phyloP scores from a whole-genome alignment of 768 basidiomycete genomes.

The Xanthoconium stramineum region DNA sequence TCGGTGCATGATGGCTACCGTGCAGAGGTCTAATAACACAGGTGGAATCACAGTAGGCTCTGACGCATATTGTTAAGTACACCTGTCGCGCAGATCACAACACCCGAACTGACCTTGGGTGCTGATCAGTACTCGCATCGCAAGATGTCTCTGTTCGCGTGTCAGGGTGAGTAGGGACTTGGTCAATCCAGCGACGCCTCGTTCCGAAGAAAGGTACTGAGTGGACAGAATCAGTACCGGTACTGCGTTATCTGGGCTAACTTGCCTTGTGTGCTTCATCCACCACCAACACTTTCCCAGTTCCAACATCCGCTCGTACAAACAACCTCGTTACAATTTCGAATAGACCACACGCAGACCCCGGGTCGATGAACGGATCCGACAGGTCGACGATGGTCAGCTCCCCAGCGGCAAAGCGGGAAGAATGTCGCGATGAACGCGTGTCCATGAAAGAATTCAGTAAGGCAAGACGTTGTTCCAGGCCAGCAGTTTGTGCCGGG shows the following conservation, averaged over 20 bases:
- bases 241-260: neutral
- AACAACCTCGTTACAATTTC: constrained; percentile 64
- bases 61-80: constrained; percentile 22
- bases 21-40: constrained; percentile 60
- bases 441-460: constrained; percentile 52
- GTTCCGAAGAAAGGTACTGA: constrained; percentile 57
- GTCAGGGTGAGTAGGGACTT: constrained; percentile 53
- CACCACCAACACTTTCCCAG: constrained; percentile 63
- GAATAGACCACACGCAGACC: constrained; percentile 61
- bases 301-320: constrained; percentile 50
- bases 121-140: constrained; percentile 68
- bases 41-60: constrained; percentile 69
- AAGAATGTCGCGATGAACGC: neutral
- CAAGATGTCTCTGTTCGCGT: constrained; percentile 65
- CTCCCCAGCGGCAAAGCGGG: constrained; percentile 51
- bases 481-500: constrained; percentile 47
- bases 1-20: constrained; percentile 57
- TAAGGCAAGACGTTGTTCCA: constrained; percentile 59
- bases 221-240: neutral
- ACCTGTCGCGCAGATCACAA: neutral
- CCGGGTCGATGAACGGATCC: constrained; percentile 64
- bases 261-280: constrained; percentile 70
- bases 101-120: constrained; percentile 55
- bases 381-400: constrained; percentile 66
- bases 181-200: constrained; percentile 49